These are phyloP conservation scores for Pyrus hybrid DNA, from an alignment of 331 rosid genomes.

Conservation along the genomic window DNA sequence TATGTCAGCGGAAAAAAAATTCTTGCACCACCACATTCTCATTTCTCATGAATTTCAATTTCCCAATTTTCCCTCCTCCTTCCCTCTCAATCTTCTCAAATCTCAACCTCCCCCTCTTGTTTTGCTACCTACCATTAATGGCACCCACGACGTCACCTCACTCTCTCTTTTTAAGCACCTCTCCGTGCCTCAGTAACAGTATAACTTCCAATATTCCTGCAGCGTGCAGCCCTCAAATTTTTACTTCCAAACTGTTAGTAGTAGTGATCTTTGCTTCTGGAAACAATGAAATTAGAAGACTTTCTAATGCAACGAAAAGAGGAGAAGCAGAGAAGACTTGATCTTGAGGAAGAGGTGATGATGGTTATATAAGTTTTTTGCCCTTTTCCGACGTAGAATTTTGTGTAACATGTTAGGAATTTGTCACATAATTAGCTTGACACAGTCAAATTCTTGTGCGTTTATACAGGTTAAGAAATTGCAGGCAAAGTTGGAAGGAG, in stretches of 20 bases:
- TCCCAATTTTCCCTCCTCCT: not conserved
- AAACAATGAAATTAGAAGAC: constrained; percentile 75
- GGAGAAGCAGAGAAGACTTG: constrained; percentile 38
- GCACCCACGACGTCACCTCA: constrained; percentile 35
- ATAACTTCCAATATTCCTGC: not conserved
- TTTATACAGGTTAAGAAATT: constrained; percentile 47
- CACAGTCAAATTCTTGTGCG: not conserved
- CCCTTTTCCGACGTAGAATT: not conserved
- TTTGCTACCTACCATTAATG: constrained; percentile 29
- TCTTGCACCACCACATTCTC: constrained; percentile 34
- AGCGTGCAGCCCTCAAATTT: not conserved
- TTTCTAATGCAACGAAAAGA: constrained; percentile 54
- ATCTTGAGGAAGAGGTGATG: constrained; percentile 62
- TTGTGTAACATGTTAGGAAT: not conserved
- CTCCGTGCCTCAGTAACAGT: not conserved
- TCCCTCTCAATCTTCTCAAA: not conserved
- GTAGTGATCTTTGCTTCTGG: not conserved
- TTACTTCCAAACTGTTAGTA: not conserved
- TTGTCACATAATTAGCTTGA: not conserved
- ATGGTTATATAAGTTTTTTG: not conserved
- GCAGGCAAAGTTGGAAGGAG: constrained; percentile 54
- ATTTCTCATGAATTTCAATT: not conserved
- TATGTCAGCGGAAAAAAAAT: not conserved
- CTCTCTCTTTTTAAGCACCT: not conserved
- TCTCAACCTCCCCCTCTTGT: constrained; percentile 6